Base-by-base conservation (phyloP, 2,329 filamentous ascomycete genomes). In the Neopestalotiopsis sp. region DNA sequence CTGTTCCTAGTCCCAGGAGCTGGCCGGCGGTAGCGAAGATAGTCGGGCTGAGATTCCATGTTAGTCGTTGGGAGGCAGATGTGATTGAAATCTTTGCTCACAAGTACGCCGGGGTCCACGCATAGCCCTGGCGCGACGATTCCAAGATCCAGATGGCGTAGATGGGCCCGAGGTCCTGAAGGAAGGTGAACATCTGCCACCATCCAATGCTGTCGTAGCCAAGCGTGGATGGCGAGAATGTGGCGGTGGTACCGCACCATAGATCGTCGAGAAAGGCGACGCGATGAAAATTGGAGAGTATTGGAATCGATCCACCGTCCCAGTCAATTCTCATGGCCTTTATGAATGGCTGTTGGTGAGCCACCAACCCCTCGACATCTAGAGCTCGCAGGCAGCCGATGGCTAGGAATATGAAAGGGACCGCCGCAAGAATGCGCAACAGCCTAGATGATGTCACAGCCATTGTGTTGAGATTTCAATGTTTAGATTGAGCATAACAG, bases 111-210 rank as follows among this genome's bases (percentile, higher is more conserved):
- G 72, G 71, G 56, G 73, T 73, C 61, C 67, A 71, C 12, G 61
- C 61, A 28, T 65, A 74, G 1, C 61, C 71, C 4, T 45, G 20
- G 10, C 74, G 72, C 40, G 58, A 70, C 1, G 72, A 72, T 59
- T 76, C 74, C 45, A 76, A 20, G 24, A 74, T 56, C 74, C 73
- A 75, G 49, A 76, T 56, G 6, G 70, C 68, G 63, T 73, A 75
- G 3, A 76, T 56, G 3, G 72, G 73, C 4, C 72, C 74, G 0
- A 77, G 65, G 61, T 77, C 73, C 2, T 67, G 69, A 2, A 77
- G 62, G 28, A 76, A 75, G 4, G 69, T 70, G 49, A 74, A 69
- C 45, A 72, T 66, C 69, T 76, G 74, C 74, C 74, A 76, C 69
- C 70, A 73, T 65, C 66, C 57, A 17, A 75, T 20, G 32, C 6